phyloP scores from a whole-genome alignment of 2,329 filamentous ascomycete genomes.

The Colletotrichum simmondsii region DNA sequence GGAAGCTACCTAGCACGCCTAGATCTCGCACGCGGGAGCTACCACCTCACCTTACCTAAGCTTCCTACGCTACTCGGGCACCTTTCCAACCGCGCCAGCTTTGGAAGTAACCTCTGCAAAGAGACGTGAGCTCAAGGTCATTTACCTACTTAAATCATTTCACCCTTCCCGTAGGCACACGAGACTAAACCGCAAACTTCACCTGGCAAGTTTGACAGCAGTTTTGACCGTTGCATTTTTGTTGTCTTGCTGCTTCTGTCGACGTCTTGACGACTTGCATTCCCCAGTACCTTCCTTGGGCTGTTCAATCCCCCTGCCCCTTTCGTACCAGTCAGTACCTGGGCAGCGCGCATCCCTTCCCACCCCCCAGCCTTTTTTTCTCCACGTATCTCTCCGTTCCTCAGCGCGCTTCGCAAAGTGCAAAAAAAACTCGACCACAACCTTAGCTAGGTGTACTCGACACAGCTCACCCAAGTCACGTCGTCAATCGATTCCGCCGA shows the following conservation, averaged over 20 bases:
- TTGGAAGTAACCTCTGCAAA: background rate
- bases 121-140: background rate
- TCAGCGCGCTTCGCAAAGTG: slow-evolving; percentile 12
- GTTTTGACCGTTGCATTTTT: background rate
- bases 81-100: background rate
- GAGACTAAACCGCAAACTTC: background rate
- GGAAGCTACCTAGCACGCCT: slow-evolving; percentile 7
- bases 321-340: background rate
- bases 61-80: background rate
- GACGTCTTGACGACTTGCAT: background rate
- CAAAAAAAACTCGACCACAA: slow-evolving; percentile 27
- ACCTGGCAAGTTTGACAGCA: background rate
- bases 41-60: slow-evolving; percentile 4
- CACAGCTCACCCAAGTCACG: slow-evolving; percentile 18
- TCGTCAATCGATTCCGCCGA: slow-evolving; percentile 12
- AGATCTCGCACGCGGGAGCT: background rate
- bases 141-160: slow-evolving; percentile 13
- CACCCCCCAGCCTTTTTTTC: slow-evolving; percentile 32
- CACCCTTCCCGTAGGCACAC: slow-evolving; percentile 1
- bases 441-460: background rate
- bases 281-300: background rate
- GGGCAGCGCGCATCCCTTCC: slow-evolving; percentile 22
- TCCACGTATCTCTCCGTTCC: slow-evolving; percentile 29
- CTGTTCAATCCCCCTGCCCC: background rate
- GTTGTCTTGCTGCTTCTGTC: background rate